Percentiles rank a stretch among this genome's conserved stretches.
Conservation (phyloP, 2,329 filamentous ascomycete genomes). For the Metarhizium sp. region DNA sequence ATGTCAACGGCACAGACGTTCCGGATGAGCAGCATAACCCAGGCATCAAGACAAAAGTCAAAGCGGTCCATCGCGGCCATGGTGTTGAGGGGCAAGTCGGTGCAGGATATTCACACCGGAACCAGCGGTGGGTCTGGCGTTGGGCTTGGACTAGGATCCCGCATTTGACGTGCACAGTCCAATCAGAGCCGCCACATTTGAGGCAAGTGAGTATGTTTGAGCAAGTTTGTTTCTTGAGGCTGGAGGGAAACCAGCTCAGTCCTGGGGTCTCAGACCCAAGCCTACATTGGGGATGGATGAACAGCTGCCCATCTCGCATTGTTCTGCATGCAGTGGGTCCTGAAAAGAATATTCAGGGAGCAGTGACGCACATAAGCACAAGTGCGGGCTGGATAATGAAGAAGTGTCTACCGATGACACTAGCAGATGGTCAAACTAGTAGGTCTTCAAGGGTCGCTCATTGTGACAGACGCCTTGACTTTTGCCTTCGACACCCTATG, state of each 20-base stretch:
- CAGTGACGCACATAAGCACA: too few species aligned
- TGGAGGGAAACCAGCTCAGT: background rate
- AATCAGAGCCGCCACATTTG: conserved; percentile 6
- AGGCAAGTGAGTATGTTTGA: conserved; percentile 25
- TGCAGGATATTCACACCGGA: background rate
- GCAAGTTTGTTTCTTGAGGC: conserved; percentile 22
- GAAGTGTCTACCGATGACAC: too few species aligned
- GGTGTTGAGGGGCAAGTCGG: background rate
- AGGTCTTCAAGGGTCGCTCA: too few species aligned
- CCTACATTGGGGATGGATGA: background rate
- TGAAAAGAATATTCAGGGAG: too few species aligned
- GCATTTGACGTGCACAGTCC: background rate
- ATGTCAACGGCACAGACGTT: background rate
- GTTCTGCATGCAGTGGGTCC: too few species aligned
- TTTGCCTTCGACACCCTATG: too few species aligned
- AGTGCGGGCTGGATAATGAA: too few species aligned
- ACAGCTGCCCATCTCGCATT: too few species aligned
- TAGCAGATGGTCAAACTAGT: too few species aligned
- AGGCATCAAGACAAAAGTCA: background rate
- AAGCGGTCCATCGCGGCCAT: background rate
- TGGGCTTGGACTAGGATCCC: background rate
- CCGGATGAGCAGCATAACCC: background rate
- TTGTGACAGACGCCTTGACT: too few species aligned
- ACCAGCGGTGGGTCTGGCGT: background rate
- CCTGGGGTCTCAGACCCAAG: background rate